phyloP scores from a whole-genome alignment of 345 rosid genomes.

The Murraya koenigii region DNA sequence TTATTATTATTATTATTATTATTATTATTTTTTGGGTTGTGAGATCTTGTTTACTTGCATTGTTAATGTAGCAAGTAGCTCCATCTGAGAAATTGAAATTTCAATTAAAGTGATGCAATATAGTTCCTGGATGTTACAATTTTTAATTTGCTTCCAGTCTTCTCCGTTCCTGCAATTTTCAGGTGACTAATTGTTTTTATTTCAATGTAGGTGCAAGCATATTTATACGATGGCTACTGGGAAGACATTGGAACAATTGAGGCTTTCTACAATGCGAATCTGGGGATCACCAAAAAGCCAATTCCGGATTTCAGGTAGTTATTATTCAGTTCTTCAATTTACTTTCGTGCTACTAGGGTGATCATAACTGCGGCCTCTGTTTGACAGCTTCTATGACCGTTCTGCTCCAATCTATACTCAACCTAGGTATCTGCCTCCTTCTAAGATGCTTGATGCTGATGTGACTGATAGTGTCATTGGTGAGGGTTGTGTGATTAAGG shows the following conservation, averaged over 20 bases:
- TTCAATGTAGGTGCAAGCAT: constrained; percentile 79
- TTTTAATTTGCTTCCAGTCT: neutral
- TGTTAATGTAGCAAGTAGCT: neutral
- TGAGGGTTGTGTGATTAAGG: constrained; percentile 98
- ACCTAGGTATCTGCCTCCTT: constrained; percentile 94
- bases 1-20: too few relatives aligned
- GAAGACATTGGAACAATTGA: constrained; percentile 98
- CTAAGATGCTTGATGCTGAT: constrained; percentile 98
- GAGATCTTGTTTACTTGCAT: neutral
- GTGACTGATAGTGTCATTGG: constrained; percentile 95
- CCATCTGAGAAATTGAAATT: neutral
- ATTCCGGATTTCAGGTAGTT: constrained; percentile 87
- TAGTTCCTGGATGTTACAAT: neutral
- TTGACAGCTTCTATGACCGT: constrained; percentile 86
- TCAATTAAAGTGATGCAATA: neutral
- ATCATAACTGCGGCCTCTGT: constrained; percentile 1
- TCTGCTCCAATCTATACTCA: constrained; percentile 96
- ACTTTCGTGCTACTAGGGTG: neutral
- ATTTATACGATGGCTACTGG: constrained; percentile 96
- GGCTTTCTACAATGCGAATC: constrained; percentile 93
- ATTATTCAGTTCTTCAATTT: constrained; percentile 12
- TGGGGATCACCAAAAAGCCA: constrained; percentile 92
- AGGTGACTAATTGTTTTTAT: neutral
- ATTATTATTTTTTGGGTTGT: neutral
- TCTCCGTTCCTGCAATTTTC: neutral